Evolutionary conservation across 1,139 yeast species (phyloP), one percentile per base, ranked within the genome.

Genomic region (Debaryomyces udenii): DNA sequence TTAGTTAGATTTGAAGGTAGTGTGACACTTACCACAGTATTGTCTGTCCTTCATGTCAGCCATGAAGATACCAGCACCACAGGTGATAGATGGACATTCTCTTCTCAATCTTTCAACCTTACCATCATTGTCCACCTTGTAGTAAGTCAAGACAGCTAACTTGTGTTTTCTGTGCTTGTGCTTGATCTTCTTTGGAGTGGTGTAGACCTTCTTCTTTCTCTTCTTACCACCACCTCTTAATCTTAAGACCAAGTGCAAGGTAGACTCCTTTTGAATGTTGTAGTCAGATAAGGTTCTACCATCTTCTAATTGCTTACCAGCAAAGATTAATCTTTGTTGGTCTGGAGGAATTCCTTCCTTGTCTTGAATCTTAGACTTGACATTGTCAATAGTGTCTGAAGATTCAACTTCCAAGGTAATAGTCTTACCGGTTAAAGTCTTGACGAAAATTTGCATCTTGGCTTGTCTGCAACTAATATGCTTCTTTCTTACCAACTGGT

Each of bases 191-290:
- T 93, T 93, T 83, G 99, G 99, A 73, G 99, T 93, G 82, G 98
- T 91, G 93, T 93, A 94, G 73, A 90, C 97, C 96, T 94, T 94
- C 91, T 90, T 90, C 90, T 88, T 89, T 88, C 96, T 91, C 90
- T 93, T 93, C 87, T 93, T 93, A 87, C 97, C 98, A 82, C 96
- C 96, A 86, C 98, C 98, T 84, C 98, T 88, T 76, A 93, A 88
- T 84, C 98, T 90, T 58, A 93, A 81, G 68, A 93, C 98, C 77
- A 93, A 85, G 80, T 93, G 97, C 59, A 93, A 77, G 60, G 98
- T 93, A 57, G 98, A 91, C 82, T 93, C 99, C 89, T 93, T 91
- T 82, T 91, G 97, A 81, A 93, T 93, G 94, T 91, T 91, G 96
- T 93, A 93, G 84, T 93, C 99, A 62, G 96, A 86, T 66, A 93